Evolutionary conservation across 2,329 filamentous ascomycete genomes (phyloP), one percentile per base, ranked within the genome.

Genomic region (Clarireedia paspali): DNA sequence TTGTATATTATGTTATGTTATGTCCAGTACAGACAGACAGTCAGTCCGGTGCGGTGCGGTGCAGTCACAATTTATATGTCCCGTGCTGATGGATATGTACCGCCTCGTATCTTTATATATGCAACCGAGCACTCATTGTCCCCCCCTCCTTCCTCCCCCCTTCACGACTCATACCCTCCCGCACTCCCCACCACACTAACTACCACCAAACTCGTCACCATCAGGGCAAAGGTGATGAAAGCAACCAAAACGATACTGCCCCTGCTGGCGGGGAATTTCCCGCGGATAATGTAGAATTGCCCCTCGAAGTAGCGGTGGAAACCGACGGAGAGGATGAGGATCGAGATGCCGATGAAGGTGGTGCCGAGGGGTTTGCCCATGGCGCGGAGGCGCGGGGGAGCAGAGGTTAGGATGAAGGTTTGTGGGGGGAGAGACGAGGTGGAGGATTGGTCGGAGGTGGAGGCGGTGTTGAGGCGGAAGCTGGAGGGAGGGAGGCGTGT

Each of bases 241-340:
- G 84, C 81, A 34, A 92, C 81, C 39, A 91, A 63, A 47, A 89
- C 74, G 46, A 94, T 82, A 23, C 87, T 89, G 4, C 87, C 88
- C 61, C 89, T 77, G 63, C 85, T 88, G 6, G 88, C 87, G 0
- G 88, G 88, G 64, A 91, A 91, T 70, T 91, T 91, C 64, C 88
- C 88, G 60, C 80, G 74, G 58, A 92, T 85, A 24, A 94, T 81
- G 81, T 89, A 94, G 65, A 88, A 79, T 72, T 94, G 89, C 23
- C 81, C 80, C 67, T 89, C 83, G 64, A 89, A 85, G 70, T 90
- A 94, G 52, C 89, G 77, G 67, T 88, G 84, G 69, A 90, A 91
- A 6, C 89, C 89, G 52, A 92, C 76, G 55, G 88, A 77, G 55
- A 94, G 75, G 57, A 90, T 83, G 42, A 92, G 64, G 57, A 92